Evolutionary conservation across 495 filamentous ascomycete genomes (phyloP), one percentile per base, ranked within the genome.

Genomic region (Aspergillus funiculosus): DNA sequence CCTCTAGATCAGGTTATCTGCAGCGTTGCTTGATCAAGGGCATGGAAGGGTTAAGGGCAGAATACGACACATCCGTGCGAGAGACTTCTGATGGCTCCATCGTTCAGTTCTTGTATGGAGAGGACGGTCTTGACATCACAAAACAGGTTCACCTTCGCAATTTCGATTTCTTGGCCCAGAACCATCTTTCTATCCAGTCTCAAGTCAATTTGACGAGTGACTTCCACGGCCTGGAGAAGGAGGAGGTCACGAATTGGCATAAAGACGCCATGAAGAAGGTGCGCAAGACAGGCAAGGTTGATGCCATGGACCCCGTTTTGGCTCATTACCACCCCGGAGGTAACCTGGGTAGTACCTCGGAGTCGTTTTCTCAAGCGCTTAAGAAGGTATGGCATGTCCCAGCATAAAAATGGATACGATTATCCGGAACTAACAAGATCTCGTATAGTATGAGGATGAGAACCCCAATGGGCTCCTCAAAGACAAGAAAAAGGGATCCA

Each of bases 11-110:
- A 27, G 94, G 94, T 56, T 99, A 99, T 60, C 68, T 99, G 48
- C 94, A 99, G 62, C 85, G 94, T 62, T 99, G 94, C 76, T 68
- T 99, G 53, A 92, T 97, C 67, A 99, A 99, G 73, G 94, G 91
- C 34, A 95, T 99, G 90, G 94, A 99, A 63, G 94, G 94, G 3
- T 67, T 96, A 31, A 83, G 78, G 54, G 88, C 94, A 0, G 80
- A 90, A 52, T 96, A 99, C 61, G 94, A 99, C 58, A 86, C 81
- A 17, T 90, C 90, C 15, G 92, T 99, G 14, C 76, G 94, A 44
- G 92, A 99, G 57, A 58, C 67, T 0, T 81, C 89, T 5, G 92
- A 97, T 63, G 94, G 94, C 19, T 85, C 85, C 5, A 74, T 99
- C 56, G 74, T 99, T 6, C 92, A 99, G 56, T 97, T 97, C 72